Base-by-base conservation (phyloP, 2,329 filamentous ascomycete genomes). In the Hypoxylon sp. region DNA sequence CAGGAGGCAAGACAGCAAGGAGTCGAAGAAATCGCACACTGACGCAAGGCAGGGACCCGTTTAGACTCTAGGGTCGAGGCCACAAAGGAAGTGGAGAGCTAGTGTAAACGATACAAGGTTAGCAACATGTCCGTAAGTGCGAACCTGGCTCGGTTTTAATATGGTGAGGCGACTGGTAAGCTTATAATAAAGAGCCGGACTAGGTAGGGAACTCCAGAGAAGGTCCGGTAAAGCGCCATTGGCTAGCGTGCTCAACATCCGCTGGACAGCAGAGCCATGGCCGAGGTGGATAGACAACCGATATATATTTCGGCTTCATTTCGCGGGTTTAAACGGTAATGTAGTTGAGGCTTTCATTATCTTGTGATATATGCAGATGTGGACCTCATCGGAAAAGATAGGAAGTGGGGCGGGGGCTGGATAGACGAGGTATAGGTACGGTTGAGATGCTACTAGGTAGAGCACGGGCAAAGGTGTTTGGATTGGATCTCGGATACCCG, bases 361-460 rank as follows among this genome's bases (percentile, higher is more conserved):
- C 51, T 56, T 56, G 29, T 10, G 24, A 46, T 44, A 61, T 15
- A 68, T 65, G 59, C 27, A 65, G 50, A 66, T 65, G 72, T 72
- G 72, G 70, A 67, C 61, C 67, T 56, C 52, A 51, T 75, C 73
- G 74, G 73, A 59, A 75, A 72, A 69, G 71, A 68, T 73, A 75
- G 74, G 73, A 54, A 48, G 59, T 63, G 58, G 61, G 65, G 61
- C 55, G 37, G 58, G 19, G 51, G 35, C 51, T 21, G 42, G 56
- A 51, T 51, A 44, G 44, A 51, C 46, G 44, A 48, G 46, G 46
- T 58, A 58, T 2, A 48, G 46, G 46, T 58, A 58, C 5, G 39
- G 55, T n/a, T 58, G 42, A 65, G 32, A 58, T 58, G 54, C 29
- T 47, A n/a, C n/a, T n/a, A n/a, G n/a, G n/a, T n/a, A 58, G 48